Conservation (phyloP, 129 eudicot species). For the Artemisia annua region DNA sequence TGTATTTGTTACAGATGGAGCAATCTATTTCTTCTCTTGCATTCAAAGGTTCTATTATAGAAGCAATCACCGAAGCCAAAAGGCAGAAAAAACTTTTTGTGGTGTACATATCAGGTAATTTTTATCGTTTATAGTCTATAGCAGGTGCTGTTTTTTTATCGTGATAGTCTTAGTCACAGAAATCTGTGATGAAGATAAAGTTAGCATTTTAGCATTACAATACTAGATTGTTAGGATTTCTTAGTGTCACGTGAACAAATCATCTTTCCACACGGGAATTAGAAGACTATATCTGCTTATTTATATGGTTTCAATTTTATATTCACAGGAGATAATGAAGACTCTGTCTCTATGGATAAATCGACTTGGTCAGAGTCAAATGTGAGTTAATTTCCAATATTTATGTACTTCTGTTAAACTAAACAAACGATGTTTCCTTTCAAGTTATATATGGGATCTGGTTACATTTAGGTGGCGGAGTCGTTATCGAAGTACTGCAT, state of each 20-base stretch:
- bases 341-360: constrained; percentile 50
- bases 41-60: constrained; percentile 64
- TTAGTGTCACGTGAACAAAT: too few relatives aligned
- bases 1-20: constrained; percentile 64
- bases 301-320: constrained; percentile 8
- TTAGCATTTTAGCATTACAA: background rate
- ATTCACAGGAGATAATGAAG: constrained; percentile 61
- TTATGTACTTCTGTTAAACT: too few relatives aligned
- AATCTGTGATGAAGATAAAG: background rate
- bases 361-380: constrained; percentile 62
- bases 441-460: constrained; percentile 20
- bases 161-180: background rate
- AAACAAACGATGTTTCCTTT: background rate
- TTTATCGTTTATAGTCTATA: too few relatives aligned
- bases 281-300: constrained; percentile 3
- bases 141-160: background rate
- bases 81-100: constrained; percentile 79
- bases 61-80: constrained; percentile 80
- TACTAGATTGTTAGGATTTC: background rate
- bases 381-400: constrained; percentile 39
- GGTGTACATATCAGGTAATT: constrained; percentile 74
- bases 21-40: constrained; percentile 61
- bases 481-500: constrained; percentile 68
- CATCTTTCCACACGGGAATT: constrained; percentile 1
- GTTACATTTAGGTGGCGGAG: constrained; percentile 63